Conservation (phyloP, 2,329 filamentous ascomycete genomes). For the Colletotrichum salicis region DNA sequence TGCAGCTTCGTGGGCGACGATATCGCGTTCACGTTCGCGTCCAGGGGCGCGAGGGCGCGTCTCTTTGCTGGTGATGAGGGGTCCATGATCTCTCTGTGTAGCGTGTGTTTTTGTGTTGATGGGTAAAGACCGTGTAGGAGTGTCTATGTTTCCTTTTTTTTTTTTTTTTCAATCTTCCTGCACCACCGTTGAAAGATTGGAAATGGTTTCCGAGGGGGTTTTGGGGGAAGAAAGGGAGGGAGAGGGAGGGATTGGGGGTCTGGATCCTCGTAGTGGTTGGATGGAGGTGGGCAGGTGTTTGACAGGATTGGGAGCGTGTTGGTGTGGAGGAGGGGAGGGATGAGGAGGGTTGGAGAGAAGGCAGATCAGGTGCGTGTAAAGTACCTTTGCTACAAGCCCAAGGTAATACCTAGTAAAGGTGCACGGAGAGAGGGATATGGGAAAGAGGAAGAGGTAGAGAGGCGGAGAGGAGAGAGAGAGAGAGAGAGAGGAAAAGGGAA, state of each 20-base stretch:
- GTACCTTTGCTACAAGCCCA: background rate
- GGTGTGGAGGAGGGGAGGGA: background rate
- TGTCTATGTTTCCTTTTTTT: background rate
- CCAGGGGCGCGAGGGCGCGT: conserved; percentile 60
- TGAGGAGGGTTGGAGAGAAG: background rate
- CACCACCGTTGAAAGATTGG: background rate
- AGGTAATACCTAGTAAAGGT: background rate
- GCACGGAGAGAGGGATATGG: background rate
- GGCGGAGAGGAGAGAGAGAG: background rate
- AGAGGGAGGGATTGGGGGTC: background rate
- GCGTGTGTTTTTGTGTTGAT: background rate
- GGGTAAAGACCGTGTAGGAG: no score
- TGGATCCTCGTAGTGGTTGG: background rate
- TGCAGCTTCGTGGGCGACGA: conserved; percentile 43
- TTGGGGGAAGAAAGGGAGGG: background rate
- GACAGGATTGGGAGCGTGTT: background rate
- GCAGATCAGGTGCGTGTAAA: background rate
- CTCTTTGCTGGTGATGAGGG: conserved; percentile 54
- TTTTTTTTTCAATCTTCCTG: background rate
- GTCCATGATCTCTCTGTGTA: conserved; percentile 27
- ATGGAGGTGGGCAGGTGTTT: background rate
- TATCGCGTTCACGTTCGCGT: conserved; percentile 60
- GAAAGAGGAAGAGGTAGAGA: background rate
- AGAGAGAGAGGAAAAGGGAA: background rate
- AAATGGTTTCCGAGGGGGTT: background rate